phyloP scores from a whole-genome alignment of 495 filamentous ascomycete species.

The Amniculicola lignicola region DNA sequence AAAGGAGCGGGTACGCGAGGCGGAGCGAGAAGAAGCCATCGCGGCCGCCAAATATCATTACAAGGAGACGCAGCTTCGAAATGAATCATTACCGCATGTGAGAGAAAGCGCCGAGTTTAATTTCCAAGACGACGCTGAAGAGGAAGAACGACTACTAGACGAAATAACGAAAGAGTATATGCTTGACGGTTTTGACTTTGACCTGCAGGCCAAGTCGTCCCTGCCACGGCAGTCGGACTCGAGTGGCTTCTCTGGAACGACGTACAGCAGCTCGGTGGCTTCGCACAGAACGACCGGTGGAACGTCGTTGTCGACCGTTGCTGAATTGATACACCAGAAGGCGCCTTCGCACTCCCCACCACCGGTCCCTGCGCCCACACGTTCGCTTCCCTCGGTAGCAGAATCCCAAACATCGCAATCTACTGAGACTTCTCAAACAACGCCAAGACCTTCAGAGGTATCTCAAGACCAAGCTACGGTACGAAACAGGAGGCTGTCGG shows the following conservation, averaged over 20 bases:
- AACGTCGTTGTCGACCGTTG: slow-evolving; percentile 71
- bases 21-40: slow-evolving; percentile 65
- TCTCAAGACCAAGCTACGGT: slow-evolving; percentile 55
- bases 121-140: slow-evolving; percentile 73
- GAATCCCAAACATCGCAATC: slow-evolving; percentile 15
- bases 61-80: slow-evolving; percentile 46
- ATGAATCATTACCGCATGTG: slow-evolving; percentile 40
- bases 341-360: slow-evolving; percentile 40
- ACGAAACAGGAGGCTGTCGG: slow-evolving; percentile 76
- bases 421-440: slow-evolving; percentile 18
- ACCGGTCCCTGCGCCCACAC: slow-evolving; percentile 47
- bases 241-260: slow-evolving; percentile 76
- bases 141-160: slow-evolving; percentile 87
- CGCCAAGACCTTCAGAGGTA: slow-evolving; percentile 35
- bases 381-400: slow-evolving; percentile 26
- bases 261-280: slow-evolving; percentile 81
- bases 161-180: slow-evolving; percentile 87
- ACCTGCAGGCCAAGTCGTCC: slow-evolving; percentile 65
- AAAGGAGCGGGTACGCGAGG: slow-evolving; percentile 74
- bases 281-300: slow-evolving; percentile 74
- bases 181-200: slow-evolving; percentile 85
- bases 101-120: slow-evolving; percentile 44
- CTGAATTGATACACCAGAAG: slow-evolving; percentile 54
- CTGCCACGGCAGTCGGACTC: slow-evolving; percentile 87
- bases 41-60: slow-evolving; percentile 53